Conservation (phyloP, 2,329 filamentous ascomycete species). For the Phoma sp. region DNA sequence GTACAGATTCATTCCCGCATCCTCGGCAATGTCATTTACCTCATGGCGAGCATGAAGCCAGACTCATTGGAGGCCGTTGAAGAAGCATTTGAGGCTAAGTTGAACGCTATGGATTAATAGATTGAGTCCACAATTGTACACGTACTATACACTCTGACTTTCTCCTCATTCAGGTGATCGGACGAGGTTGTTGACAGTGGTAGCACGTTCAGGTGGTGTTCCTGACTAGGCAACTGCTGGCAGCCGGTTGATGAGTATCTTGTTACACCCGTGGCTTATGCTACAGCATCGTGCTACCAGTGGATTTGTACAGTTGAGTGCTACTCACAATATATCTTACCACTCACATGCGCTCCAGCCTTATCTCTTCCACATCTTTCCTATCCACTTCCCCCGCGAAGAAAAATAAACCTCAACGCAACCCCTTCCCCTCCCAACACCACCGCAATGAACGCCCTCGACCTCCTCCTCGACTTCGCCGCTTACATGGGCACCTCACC, state of each 20-base stretch:
- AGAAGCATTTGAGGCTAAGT: conserved; percentile 25
- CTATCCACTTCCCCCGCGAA: too few relatives aligned
- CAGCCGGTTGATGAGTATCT: background rate
- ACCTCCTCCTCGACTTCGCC: conserved; percentile 24
- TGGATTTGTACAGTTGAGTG: too few relatives aligned
- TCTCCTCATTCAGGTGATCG: background rate
- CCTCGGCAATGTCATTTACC: conserved; percentile 65
- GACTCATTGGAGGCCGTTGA: conserved; percentile 23
- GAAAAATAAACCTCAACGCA: background rate
- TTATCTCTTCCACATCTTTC: too few relatives aligned
- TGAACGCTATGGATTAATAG: conserved; percentile 10
- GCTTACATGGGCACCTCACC: conserved; percentile 7
- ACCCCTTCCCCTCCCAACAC: too few relatives aligned
- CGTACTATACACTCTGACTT: background rate
- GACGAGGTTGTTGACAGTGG: background rate
- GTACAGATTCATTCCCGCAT: conserved; percentile 64
- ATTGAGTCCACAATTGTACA: background rate
- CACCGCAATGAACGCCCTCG: conserved; percentile 26
- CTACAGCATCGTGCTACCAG: background rate
- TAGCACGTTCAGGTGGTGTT: background rate
- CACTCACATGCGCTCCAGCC: too few relatives aligned
- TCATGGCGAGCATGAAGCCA: conserved; percentile 60
- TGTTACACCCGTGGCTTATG: conserved; percentile 14
- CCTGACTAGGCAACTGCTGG: conserved; percentile 9
- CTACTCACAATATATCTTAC: too few relatives aligned